Evolutionary conservation across 768 basidiomycete species (phyloP).

Genomic region (Tricholoma flavovirens): DNA sequence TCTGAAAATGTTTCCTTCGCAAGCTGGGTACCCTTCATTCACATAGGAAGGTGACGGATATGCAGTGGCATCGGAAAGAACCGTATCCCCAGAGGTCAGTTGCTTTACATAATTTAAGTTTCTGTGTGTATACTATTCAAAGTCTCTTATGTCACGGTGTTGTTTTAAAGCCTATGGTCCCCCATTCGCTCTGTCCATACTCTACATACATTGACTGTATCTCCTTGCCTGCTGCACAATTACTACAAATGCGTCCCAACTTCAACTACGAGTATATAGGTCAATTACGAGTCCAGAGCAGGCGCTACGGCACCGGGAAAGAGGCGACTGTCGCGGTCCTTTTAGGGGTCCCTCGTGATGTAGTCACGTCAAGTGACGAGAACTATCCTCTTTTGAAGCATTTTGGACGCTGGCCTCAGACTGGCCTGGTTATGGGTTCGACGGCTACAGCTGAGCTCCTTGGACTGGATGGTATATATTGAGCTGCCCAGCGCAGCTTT

Average conservation of each 20-base stretch:
- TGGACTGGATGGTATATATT: not conserved
- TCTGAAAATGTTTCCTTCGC: not conserved
- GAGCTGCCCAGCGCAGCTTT: not conserved
- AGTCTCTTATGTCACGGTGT: not conserved
- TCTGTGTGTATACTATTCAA: too few species aligned
- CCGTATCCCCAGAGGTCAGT: not conserved
- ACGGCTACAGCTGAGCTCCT: not conserved
- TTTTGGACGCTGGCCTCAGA: not conserved
- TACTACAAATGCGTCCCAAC: not conserved
- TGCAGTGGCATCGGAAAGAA: not conserved
- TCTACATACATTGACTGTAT: not conserved
- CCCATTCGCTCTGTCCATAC: not conserved
- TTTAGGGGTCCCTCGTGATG: too few species aligned
- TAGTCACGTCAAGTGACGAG: not conserved
- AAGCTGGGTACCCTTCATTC: constrained; percentile 1
- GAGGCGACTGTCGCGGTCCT: too few species aligned
- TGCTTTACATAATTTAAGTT: not conserved
- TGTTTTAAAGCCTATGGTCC: not conserved
- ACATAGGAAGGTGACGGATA: not conserved
- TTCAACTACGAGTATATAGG: too few species aligned
- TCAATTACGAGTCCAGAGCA: too few species aligned
- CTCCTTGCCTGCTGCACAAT: not conserved
- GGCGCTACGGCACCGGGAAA: too few species aligned
- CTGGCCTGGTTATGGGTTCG: not conserved
- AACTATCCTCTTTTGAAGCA: not conserved